Evolutionary conservation across 352 stramenopile species (phyloP).

Genomic region (Globisporangium cylindrosporum): DNA sequence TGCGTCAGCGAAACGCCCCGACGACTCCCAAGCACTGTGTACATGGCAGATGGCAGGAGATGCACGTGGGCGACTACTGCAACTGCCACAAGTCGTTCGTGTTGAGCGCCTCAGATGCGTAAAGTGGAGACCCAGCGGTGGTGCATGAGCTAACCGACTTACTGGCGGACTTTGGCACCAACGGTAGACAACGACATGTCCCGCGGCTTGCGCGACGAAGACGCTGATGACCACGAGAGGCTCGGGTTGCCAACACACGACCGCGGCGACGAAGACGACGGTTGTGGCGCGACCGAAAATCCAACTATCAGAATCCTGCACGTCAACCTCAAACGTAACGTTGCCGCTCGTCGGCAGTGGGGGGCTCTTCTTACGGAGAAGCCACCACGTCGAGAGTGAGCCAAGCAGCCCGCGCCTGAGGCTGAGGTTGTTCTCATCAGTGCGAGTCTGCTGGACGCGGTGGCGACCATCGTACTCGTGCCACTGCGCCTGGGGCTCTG

Average conservation of each 20-base stretch:
- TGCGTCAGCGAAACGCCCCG: not conserved
- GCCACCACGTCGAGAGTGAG: not conserved
- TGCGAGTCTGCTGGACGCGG: not conserved
- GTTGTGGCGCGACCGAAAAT: not conserved
- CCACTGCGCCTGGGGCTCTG: not conserved
- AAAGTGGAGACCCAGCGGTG: not conserved
- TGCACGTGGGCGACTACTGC: not conserved
- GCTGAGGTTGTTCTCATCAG: not conserved
- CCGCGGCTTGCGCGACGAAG: not conserved
- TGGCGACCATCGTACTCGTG: constrained; percentile 1
- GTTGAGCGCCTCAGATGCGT: not conserved
- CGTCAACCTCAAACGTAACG: not conserved
- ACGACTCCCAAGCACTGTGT: not conserved
- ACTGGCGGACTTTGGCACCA: not conserved
- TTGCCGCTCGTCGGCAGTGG: not conserved
- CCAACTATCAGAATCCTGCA: not conserved
- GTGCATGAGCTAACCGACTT: not conserved
- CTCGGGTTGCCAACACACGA: not conserved
- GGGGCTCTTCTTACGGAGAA: not conserved
- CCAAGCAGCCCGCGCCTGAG: not conserved
- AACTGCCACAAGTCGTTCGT: not conserved
- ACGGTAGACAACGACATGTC: not conserved
- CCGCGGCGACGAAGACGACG: not conserved
- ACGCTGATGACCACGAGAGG: not conserved
- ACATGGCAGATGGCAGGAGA: not conserved